These are phyloP conservation scores for Nemania sp. DNA, from an alignment of 2,329 filamentous ascomycete species.

Conservation along the genomic window DNA sequence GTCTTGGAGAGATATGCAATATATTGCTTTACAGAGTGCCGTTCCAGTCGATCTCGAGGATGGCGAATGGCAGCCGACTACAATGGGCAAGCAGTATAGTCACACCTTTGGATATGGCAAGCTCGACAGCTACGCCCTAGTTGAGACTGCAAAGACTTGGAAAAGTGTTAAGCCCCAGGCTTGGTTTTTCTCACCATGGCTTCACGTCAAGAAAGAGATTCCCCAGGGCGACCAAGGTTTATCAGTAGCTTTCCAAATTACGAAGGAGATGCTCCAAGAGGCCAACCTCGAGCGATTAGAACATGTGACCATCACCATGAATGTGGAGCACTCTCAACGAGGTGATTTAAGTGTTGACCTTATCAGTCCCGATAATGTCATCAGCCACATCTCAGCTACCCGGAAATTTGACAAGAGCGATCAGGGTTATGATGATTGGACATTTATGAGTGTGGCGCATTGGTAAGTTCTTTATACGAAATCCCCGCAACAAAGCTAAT, in stretches of 20 bases:
- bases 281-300: constrained; percentile 90
- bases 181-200: constrained; percentile 94
- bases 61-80: constrained; percentile 84
- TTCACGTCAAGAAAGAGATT: constrained; percentile 86
- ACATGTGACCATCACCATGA: constrained; percentile 98
- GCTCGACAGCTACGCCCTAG: constrained; percentile 86
- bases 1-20: constrained; percentile 94
- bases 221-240: constrained; percentile 87
- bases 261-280: constrained; percentile 79
- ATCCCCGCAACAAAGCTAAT: constrained; percentile 33
- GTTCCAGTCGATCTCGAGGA: constrained; percentile 79
- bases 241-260: constrained; percentile 84
- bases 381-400: constrained; percentile 84
- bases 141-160: constrained; percentile 88
- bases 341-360: constrained; percentile 95
- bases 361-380: constrained; percentile 82
- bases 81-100: constrained; percentile 86
- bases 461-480: constrained; percentile 70
- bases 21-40: constrained; percentile 86
- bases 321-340: constrained; percentile 85
- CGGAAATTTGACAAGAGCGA: constrained; percentile 75
- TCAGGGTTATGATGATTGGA: constrained; percentile 91
- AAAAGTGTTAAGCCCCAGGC: constrained; percentile 92
- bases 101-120: constrained; percentile 97
- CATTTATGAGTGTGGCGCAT: constrained; percentile 98